A percentile compares a stretch with the other conserved stretches of the same genome.
Conservation (phyloP, 805 yeast genomes). For the Yamadazyma nakazawae region DNA sequence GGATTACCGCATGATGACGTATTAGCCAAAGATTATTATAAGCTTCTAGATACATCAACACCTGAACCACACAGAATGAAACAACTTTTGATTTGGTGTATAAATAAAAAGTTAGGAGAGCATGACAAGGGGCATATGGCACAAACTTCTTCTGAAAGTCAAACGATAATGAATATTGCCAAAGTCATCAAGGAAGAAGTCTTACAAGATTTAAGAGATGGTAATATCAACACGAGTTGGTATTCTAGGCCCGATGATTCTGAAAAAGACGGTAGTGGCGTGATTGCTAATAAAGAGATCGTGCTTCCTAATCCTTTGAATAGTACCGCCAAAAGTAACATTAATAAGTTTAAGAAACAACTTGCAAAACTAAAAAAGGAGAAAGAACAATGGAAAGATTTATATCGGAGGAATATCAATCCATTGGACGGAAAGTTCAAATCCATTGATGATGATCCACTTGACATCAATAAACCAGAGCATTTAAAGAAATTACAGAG, state of each 20-base stretch:
- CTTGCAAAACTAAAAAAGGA: slow-evolving; percentile 45
- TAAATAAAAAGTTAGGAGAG: slow-evolving; percentile 44
- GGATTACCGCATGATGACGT: slow-evolving; percentile 68
- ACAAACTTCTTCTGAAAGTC: slow-evolving; percentile 25
- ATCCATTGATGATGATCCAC: slow-evolving; percentile 2
- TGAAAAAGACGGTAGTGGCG: slow-evolving; percentile 15
- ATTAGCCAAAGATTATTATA: slow-evolving; percentile 51
- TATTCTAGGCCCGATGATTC: slow-evolving; percentile 41
- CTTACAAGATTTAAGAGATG: slow-evolving; percentile 55
- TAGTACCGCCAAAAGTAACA: slow-evolving; percentile 45
- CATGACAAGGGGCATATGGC: slow-evolving; percentile 18
- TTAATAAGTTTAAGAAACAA: slow-evolving; percentile 45
- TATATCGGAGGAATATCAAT: slow-evolving; percentile 18
- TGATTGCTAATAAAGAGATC: slow-evolving; percentile 24
- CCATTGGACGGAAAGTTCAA: slow-evolving; percentile 16
- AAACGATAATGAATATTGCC: slow-evolving; percentile 50
- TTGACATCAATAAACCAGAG: background rate
- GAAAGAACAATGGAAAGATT: slow-evolving; percentile 44
- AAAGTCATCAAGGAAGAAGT: slow-evolving; percentile 63
- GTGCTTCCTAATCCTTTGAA: slow-evolving; percentile 62
- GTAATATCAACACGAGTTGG: slow-evolving; percentile 67
- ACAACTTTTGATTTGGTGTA: slow-evolving; percentile 67
- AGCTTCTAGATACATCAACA: slow-evolving; percentile 55
- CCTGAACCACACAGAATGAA: slow-evolving; percentile 76
- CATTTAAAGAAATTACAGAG: background rate